Conservation (phyloP, 371 early-diverging fungal genomes). For the Sporodiniella umbellata region DNA sequence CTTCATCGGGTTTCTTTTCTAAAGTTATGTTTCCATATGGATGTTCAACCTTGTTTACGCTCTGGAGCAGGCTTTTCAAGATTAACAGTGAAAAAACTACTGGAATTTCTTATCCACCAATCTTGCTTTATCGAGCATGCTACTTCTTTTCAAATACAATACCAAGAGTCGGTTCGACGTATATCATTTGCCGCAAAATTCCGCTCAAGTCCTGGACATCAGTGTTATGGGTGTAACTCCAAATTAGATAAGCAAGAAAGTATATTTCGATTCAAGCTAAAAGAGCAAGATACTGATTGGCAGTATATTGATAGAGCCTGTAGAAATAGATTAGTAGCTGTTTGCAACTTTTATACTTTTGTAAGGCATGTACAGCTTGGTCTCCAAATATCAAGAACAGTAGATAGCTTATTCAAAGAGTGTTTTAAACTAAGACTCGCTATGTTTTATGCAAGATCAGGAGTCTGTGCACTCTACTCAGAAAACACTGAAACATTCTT, state of each 20-base stretch:
- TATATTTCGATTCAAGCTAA: conserved; percentile 14
- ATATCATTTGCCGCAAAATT: background rate
- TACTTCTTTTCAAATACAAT: background rate
- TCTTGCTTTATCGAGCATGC: conserved; percentile 20
- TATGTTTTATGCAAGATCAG: conserved; percentile 27
- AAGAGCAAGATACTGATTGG: conserved; percentile 18
- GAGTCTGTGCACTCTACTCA: too few relatives aligned
- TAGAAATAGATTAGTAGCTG: conserved; percentile 80
- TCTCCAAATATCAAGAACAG: background rate
- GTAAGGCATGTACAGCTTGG: conserved; percentile 80
- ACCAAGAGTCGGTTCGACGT: background rate
- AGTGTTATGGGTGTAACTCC: conserved; percentile 14
- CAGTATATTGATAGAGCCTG: conserved; percentile 13
- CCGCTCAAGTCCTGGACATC: background rate
- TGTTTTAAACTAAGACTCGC: conserved; percentile 15
- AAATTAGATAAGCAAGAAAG: background rate
- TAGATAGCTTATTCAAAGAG: conserved; percentile 15
- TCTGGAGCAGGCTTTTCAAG: conserved; percentile 6
- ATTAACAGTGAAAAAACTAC: background rate
- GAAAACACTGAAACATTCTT: too few relatives aligned
- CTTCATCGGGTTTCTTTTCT: conserved; percentile 16
- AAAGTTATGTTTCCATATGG: conserved; percentile 14
- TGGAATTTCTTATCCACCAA: conserved; percentile 11
- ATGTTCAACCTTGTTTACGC: conserved; percentile 22
- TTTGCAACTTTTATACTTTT: conserved; percentile 88